Evolutionary conservation across 495 filamentous ascomycete species (phyloP).

Genomic region (Daldinia childiae): DNA sequence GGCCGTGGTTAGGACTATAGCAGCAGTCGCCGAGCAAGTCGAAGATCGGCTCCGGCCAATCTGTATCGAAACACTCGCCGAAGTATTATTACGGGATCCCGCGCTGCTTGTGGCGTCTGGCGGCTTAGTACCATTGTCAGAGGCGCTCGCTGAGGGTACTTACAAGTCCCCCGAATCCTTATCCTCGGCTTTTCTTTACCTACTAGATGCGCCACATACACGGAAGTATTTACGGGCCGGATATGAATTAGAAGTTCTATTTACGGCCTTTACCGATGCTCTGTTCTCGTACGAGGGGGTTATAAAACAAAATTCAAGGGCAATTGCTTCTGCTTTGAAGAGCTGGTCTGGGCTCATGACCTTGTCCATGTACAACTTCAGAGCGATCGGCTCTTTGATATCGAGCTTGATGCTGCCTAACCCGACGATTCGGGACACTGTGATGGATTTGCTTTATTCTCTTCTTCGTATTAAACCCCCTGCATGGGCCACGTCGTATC

Average conservation of each 20-base stretch:
- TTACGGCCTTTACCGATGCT: constrained; percentile 89
- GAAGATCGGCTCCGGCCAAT: constrained; percentile 86
- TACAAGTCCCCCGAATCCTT: constrained; percentile 92
- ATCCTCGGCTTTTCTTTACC: constrained; percentile 82
- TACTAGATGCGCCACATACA: constrained; percentile 83
- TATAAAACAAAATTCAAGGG: constrained; percentile 83
- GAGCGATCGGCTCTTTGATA: constrained; percentile 82
- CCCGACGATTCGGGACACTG: constrained; percentile 69
- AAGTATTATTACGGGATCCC: constrained; percentile 88
- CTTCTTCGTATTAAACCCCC: constrained; percentile 93
- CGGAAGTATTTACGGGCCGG: constrained; percentile 83
- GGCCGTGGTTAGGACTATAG: constrained; percentile 84
- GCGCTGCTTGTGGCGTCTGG: constrained; percentile 79
- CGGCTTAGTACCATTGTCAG: constrained; percentile 81
- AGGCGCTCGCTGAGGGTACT: constrained; percentile 86
- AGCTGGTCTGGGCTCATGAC: constrained; percentile 93
- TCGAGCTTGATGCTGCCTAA: constrained; percentile 79
- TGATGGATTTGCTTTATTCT: constrained; percentile 90
- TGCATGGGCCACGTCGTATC: constrained; percentile 94
- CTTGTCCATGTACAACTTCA: constrained; percentile 83
- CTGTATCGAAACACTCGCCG: constrained; percentile 88
- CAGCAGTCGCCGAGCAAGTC: constrained; percentile 85
- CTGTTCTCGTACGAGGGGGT: constrained; percentile 75
- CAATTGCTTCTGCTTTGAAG: constrained; percentile 85
- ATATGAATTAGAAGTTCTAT: constrained; percentile 79